phyloP scores from a whole-genome alignment of 306 rosid species.

The Glycyrrhiza uralensis region DNA sequence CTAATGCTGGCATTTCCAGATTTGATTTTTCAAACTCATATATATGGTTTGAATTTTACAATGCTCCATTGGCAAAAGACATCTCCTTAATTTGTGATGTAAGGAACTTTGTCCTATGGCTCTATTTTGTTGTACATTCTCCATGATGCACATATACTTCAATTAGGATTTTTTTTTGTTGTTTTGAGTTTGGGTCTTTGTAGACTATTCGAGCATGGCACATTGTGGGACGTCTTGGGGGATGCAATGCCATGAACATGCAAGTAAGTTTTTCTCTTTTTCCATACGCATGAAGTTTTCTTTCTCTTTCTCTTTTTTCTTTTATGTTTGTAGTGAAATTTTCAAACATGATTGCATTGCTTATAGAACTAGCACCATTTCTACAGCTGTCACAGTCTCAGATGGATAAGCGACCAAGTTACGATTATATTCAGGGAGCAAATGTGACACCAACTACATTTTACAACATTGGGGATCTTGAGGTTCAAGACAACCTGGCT shows the following conservation, averaged over 20 bases:
- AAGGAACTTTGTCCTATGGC: slow-evolving; percentile 37
- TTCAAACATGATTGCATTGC: slow-evolving; percentile 5
- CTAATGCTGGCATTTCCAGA: slow-evolving; percentile 43
- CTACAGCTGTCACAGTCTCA: slow-evolving; percentile 76
- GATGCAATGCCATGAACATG: slow-evolving; percentile 95
- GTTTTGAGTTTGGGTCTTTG: slow-evolving; percentile 29
- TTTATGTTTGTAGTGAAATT: background rate
- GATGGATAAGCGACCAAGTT: slow-evolving; percentile 68
- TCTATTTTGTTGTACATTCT: background rate
- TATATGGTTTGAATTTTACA: slow-evolving; percentile 89
- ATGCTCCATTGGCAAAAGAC: slow-evolving; percentile 75
- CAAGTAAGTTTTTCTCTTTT: slow-evolving; percentile 52
- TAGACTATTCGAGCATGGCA: slow-evolving; percentile 89
- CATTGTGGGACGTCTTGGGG: slow-evolving; percentile 85
- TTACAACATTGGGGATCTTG: slow-evolving; percentile 91
- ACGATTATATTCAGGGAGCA: slow-evolving; percentile 76
- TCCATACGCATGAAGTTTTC: background rate
- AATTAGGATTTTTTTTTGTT: slow-evolving; percentile 17
- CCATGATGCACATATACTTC: background rate
- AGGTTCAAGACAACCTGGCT: slow-evolving; percentile 89
- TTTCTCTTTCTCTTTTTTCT: background rate
- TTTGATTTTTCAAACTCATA: slow-evolving; percentile 80
- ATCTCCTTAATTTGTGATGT: slow-evolving; percentile 71
- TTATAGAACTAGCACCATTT: slow-evolving; percentile 20
- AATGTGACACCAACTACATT: slow-evolving; percentile 75